phyloP scores from a whole-genome alignment of 768 basidiomycete genomes.

The Boletellus ananas region DNA sequence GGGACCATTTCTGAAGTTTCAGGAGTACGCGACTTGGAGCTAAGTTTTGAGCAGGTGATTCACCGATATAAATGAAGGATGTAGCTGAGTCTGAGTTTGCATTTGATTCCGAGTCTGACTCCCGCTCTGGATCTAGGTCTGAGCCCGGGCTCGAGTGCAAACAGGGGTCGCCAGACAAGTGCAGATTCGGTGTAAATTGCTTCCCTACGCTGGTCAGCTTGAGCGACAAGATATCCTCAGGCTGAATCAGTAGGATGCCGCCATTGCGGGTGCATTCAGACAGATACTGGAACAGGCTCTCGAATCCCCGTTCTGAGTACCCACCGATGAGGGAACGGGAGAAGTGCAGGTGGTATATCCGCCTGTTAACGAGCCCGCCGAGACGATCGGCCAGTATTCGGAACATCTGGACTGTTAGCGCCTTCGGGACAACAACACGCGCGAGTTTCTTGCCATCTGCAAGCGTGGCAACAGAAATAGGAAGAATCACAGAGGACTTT shows the following conservation, averaged over 20 bases:
- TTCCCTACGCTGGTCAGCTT: background rate
- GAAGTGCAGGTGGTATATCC: slow-evolving; percentile 46
- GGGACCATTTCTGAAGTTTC: background rate
- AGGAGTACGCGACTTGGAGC: too few species aligned
- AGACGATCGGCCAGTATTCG: slow-evolving; percentile 38
- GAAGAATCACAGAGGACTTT: slow-evolving; percentile 44
- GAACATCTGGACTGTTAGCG: slow-evolving; percentile 42
- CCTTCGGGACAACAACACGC: too few species aligned
- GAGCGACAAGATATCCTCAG: background rate
- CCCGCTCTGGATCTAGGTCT: too few species aligned
- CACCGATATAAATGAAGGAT: too few species aligned
- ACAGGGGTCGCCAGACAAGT: too few species aligned
- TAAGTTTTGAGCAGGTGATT: too few species aligned
- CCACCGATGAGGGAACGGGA: slow-evolving; percentile 25
- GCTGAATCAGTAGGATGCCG: background rate
- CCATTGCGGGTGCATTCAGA: too few species aligned
- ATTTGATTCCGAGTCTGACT: too few species aligned
- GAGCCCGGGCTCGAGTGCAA: too few species aligned
- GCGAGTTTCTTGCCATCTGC: slow-evolving; percentile 40
- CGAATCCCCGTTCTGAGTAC: too few species aligned
- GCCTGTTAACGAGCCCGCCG: slow-evolving; percentile 40
- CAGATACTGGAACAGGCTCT: slow-evolving; percentile 12
- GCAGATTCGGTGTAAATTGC: too few species aligned
- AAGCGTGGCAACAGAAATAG: slow-evolving; percentile 37
- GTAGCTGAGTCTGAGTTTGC: too few species aligned